A percentile compares a stretch with the other conserved stretches of the same genome.
Evolutionary conservation across 345 rosid species (phyloP).

Genomic region (Populus ilicifolia): DNA sequence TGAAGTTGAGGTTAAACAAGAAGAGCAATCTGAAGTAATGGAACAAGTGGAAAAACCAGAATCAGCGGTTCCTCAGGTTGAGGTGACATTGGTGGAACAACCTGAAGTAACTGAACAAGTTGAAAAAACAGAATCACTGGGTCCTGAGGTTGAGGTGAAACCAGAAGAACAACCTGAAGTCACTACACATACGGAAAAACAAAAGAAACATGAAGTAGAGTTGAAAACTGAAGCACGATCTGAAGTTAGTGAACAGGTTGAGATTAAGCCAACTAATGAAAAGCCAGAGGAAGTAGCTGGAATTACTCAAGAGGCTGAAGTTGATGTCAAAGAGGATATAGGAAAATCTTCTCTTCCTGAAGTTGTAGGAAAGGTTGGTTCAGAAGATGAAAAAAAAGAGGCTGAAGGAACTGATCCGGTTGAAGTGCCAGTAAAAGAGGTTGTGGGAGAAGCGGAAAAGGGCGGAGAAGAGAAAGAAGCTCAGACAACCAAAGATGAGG

Average conservation of each 20-base stretch:
- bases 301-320: neutral
- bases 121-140: neutral
- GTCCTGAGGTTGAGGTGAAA: neutral
- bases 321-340: neutral
- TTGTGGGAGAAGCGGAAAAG: constrained; percentile 2
- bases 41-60: neutral
- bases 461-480: neutral
- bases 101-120: neutral
- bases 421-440: constrained; percentile 4
- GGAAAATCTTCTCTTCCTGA: neutral
- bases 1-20: constrained; percentile 7
- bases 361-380: neutral
- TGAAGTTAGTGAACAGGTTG: constrained; percentile 2
- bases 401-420: neutral
- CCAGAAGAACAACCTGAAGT: constrained; percentile 4
- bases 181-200: constrained; percentile 6
- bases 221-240: constrained; percentile 3
- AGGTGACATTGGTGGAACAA: neutral
- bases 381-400: neutral
- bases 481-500: neutral
- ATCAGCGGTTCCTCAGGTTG: neutral
- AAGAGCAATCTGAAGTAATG: neutral
- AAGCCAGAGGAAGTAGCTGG: neutral
- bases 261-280: neutral
- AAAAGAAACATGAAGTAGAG: neutral